Percentiles rank a stretch among this genome's conserved stretches.
phyloP scores from a whole-genome alignment of 176 grass and related monocot genomes.

The Aegilops speltoides region DNA sequence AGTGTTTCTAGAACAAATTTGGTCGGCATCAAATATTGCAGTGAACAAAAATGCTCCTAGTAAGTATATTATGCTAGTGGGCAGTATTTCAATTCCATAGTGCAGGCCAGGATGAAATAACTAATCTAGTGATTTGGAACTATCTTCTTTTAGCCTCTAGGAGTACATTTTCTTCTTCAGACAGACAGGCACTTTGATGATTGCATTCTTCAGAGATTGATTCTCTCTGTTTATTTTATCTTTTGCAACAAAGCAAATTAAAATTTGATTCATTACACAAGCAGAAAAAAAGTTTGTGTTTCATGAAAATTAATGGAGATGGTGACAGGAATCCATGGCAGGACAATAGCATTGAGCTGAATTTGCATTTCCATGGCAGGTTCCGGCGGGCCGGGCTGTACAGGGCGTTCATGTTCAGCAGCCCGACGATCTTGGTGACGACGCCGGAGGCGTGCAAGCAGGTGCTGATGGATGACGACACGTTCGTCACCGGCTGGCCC shows the following conservation, averaged over 20 bases:
- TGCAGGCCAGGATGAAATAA: neutral
- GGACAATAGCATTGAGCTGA: neutral
- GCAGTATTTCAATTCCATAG: neutral
- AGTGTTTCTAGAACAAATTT: neutral
- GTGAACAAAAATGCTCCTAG: neutral
- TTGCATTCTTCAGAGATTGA: too few species aligned
- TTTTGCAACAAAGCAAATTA: neutral
- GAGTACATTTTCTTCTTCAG: too few species aligned
- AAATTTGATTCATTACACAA: neutral
- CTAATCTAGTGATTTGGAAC: neutral
- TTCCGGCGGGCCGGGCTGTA: constrained; percentile 68
- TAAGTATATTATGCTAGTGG: neutral
- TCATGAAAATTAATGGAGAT: neutral
- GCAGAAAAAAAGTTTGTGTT: too few species aligned
- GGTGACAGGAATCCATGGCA: neutral
- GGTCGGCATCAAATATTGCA: neutral
- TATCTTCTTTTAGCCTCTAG: too few species aligned
- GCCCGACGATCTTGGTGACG: constrained; percentile 62
- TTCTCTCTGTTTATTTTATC: too few species aligned
- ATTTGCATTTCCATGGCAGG: constrained; percentile 28
- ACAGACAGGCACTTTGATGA: too few species aligned
- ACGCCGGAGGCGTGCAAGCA: constrained; percentile 67
- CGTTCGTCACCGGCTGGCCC: constrained; percentile 74
- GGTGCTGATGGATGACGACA: constrained; percentile 83
- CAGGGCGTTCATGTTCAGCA: constrained; percentile 91